Percentiles rank a stretch among this genome's conserved stretches.
Evolutionary conservation across 768 basidiomycete species (phyloP).

Genomic region (Trametes sanguinea): DNA sequence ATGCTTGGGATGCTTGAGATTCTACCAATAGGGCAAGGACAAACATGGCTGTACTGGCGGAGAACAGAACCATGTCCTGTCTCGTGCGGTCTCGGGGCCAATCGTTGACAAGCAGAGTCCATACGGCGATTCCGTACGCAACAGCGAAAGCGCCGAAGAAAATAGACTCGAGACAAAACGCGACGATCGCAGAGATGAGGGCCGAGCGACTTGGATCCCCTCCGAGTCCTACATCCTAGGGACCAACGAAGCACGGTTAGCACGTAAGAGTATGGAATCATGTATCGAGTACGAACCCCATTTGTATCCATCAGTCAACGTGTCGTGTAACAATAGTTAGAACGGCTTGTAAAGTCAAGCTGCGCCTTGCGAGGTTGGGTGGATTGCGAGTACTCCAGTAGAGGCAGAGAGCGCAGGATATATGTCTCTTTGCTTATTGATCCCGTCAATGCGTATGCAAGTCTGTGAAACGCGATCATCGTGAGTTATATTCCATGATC

Average conservation of each 20-base stretch:
- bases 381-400: too few relatives aligned
- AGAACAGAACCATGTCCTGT: not conserved
- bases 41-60: conserved; percentile 12
- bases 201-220: not conserved
- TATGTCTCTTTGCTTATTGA: not conserved
- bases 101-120: conserved; percentile 2
- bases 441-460: not conserved
- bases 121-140: conserved; percentile 6
- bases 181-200: not conserved
- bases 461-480: not conserved
- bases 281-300: too few relatives aligned
- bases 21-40: conserved; percentile 2
- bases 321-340: too few relatives aligned
- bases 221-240: too few relatives aligned
- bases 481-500: too few relatives aligned
- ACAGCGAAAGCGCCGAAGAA: conserved; percentile 7
- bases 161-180: conserved; percentile 10
- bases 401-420: not conserved
- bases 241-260: too few relatives aligned
- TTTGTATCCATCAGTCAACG: too few relatives aligned
- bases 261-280: too few relatives aligned
- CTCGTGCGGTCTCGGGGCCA: not conserved
- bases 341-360: too few relatives aligned
- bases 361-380: too few relatives aligned
- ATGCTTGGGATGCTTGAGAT: too few relatives aligned